These are phyloP conservation scores for Solanum paucissectum DNA, from an alignment of 257 asterid species.

Conservation along the genomic window DNA sequence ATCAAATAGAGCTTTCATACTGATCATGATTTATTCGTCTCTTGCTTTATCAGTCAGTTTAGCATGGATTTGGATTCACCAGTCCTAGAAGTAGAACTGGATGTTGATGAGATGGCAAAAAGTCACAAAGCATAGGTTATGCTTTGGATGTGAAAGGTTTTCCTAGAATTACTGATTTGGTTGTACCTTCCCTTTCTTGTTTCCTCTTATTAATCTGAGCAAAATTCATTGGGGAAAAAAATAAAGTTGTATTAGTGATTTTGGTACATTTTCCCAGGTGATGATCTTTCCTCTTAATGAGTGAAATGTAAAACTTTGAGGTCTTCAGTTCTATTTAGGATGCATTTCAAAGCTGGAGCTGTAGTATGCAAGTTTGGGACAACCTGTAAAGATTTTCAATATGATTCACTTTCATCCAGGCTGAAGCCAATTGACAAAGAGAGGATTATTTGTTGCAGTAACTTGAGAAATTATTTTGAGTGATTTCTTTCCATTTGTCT, in stretches of 20 bases:
- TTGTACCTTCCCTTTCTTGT: not conserved
- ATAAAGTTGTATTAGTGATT: not conserved
- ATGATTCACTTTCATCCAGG: not conserved
- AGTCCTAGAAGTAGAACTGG: slow-evolving; percentile 70
- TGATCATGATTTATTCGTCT: not conserved
- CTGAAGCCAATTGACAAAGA: not conserved
- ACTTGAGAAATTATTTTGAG: not conserved
- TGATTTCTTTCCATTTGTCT: not conserved
- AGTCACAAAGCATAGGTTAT: slow-evolving; percentile 45
- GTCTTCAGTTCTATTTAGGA: not conserved
- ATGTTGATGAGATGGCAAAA: slow-evolving; percentile 67
- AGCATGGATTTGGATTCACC: slow-evolving; percentile 47
- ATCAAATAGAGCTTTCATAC: not conserved
- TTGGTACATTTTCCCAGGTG: not conserved
- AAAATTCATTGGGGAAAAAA: not conserved
- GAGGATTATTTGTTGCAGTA: not conserved
- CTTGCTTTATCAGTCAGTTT: slow-evolving; percentile 27
- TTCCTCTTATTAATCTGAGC: not conserved
- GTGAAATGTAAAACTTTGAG: not conserved
- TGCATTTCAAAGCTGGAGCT: not conserved
- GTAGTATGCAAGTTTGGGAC: not conserved
- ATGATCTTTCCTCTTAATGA: not conserved
- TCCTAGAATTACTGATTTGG: not conserved
- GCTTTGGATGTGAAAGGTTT: not conserved
- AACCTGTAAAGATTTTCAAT: not conserved